Evolutionary conservation across 2,329 filamentous ascomycete genomes (phyloP), one percentile per base, ranked within the genome.

Genomic region (Dothideomycetes sp.): DNA sequence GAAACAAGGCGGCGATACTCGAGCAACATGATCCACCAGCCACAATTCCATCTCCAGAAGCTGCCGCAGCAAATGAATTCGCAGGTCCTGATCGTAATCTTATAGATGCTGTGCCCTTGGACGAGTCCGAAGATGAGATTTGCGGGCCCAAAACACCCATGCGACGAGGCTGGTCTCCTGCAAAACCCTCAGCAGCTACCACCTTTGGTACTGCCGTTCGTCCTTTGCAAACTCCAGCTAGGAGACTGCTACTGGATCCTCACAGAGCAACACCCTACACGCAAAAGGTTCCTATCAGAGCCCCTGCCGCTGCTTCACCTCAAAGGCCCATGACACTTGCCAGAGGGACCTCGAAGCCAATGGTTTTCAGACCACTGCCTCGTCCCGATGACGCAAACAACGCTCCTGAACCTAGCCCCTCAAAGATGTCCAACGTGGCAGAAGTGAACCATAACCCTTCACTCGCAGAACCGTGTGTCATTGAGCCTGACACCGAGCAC

Each of bases 81-180:
- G 32, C 32, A 34, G 3, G 4, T 5, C 5, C 31, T 27, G 16
- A n/a, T n/a, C n/a, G n/a, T n/a, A n/a, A n/a, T n/a, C n/a, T n/a
- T n/a, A n/a, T n/a, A n/a, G n/a, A n/a, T n/a, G n/a, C n/a, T n/a
- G n/a, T n/a, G n/a, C n/a, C n/a, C 11, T 4, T 32, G 19, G 34
- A 37, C n/a, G 19, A 36, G 11, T 47, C 45, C n/a, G 45, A 47
- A 7, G 45, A 47, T 30, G 45, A 47, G 18, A 29, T 47, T 10
- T 47, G 45, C 19, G 45, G 45, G 3, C 45, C 45, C 17, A 47
- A 47, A 37, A 47, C 45, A 24, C 42, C 45, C 7, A 40, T 47
- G 34, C 33, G 37, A 5, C 40, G 36, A 19, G 22, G n/a, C 17
- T 17, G 11, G 12, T 18, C 24, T 11, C 17, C 39, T 16, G 35